These are phyloP conservation scores for Cylindrotheca fusiformis DNA, from an alignment of 108 stramenopile species.

Conservation along the genomic window DNA sequence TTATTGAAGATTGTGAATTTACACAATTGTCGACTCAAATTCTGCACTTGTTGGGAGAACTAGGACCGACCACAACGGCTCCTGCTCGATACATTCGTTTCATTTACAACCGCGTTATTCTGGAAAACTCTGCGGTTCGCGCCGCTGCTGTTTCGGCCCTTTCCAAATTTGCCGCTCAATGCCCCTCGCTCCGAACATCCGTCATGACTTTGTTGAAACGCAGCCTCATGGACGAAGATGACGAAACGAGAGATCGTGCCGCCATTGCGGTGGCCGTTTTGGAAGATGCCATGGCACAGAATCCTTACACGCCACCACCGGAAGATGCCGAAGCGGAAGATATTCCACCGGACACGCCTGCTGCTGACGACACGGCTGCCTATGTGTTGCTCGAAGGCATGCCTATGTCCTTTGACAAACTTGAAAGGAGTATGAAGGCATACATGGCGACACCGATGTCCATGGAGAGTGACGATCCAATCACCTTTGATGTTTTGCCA, in stretches of 20 bases:
- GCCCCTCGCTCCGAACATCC: conserved; percentile 78
- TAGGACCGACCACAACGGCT: conserved; percentile 78
- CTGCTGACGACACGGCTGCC: conserved; percentile 49
- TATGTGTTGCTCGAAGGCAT: conserved; percentile 72
- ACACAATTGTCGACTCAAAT: conserved; percentile 85
- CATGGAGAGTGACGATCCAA: conserved; percentile 49
- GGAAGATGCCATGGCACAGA: conserved; percentile 60
- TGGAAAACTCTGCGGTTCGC: conserved; percentile 91
- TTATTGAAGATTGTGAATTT: conserved; percentile 98
- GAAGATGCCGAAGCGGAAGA: conserved; percentile 52
- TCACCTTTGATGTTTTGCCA: conserved; percentile 73
- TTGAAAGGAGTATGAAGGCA: conserved; percentile 78
- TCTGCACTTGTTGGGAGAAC: conserved; percentile 84
- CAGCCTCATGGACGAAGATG: conserved; percentile 87
- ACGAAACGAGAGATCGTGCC: conserved; percentile 94
- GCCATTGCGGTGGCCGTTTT: conserved; percentile 70
- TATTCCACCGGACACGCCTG: conserved; percentile 54
- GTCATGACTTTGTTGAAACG: conserved; percentile 83
- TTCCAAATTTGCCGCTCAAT: conserved; percentile 84
- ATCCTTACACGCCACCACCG: conserved; percentile 58
- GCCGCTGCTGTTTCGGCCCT: conserved; percentile 92
- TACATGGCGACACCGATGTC: conserved; percentile 64
- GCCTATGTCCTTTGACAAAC: conserved; percentile 81
- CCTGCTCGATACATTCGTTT: conserved; percentile 96
- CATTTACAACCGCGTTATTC: conserved; percentile 96